Evolutionary conservation across 129 eudicot species (phyloP), one percentile per base, ranked within the genome.

Genomic region (Saposhnikovia divaricata): DNA sequence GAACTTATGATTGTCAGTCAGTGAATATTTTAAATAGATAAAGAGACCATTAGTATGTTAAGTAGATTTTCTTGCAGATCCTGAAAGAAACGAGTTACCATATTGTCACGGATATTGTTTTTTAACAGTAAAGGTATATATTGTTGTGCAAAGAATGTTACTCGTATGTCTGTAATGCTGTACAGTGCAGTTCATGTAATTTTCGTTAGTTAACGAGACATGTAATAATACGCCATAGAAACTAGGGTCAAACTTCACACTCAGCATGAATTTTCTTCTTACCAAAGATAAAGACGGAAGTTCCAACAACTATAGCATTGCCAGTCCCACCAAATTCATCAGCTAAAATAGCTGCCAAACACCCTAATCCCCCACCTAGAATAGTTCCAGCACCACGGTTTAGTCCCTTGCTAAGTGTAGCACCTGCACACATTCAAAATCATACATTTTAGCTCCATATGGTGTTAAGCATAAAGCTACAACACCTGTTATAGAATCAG

Each of bases 321-420:
- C 88, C 94, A 69, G 87, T 68, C 48, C 81, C 84, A 77, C 94
- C 97, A 21, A 85, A 72, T 46, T 89, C 82, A 4, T 86, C 93
- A 23, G 91, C 97, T 74, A 91, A 43, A 66, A 86, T 81, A 21
- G 94, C 94, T 42, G 88, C 91, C 83, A 91, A 82, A 77, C 93
- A 91, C 27, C 97, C 98, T 79, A 93, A 79, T 82, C 92, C 92
- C 37, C 97, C 97, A 15, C 97, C 98, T 74, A 85, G 14, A 71
- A 93, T 70, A 23, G 98, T 93, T 71, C 98, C 98, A 59, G 88
- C 23, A 78, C 88, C 98, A 0, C 98, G 91, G 40, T 89, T 89
- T 78, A 93, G 81, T 23, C 98, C 98, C 81, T 93, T 93, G 86
- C 97, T 82, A 81, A 93, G 79, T 71, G 97, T 91, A 47, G 97